Evolutionary conservation across 2,329 filamentous ascomycete species (phyloP).

Genomic region (Ustulina deusta): DNA sequence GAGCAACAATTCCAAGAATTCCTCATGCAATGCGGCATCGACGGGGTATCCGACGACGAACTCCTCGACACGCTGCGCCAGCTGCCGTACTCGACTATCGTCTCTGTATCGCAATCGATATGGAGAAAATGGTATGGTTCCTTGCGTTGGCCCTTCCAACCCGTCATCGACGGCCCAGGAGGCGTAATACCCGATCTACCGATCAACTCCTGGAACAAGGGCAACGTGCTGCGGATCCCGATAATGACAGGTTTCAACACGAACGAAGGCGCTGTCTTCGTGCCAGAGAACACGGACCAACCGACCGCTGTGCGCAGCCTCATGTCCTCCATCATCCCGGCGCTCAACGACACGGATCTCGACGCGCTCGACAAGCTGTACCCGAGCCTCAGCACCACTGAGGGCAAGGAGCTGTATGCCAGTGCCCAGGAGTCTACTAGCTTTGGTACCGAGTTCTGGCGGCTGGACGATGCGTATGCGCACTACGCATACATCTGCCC

Average conservation of each 20-base stretch:
- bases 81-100: constrained; percentile 55
- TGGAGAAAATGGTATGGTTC: constrained; percentile 58
- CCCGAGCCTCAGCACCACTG: constrained; percentile 65
- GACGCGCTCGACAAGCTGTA: constrained; percentile 69
- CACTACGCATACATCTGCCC: constrained; percentile 75
- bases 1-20: constrained; percentile 68
- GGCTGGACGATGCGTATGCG: constrained; percentile 70
- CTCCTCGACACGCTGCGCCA: constrained; percentile 65
- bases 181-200: constrained; percentile 69
- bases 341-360: constrained; percentile 64
- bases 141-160: constrained; percentile 75
- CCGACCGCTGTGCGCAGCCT: constrained; percentile 68
- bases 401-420: constrained; percentile 55
- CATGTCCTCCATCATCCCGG: constrained; percentile 71
- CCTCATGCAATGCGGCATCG: constrained; percentile 63
- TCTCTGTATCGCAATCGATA: constrained; percentile 57
- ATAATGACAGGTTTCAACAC: constrained; percentile 78
- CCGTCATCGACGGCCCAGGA: constrained; percentile 69
- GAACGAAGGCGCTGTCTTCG: constrained; percentile 76
- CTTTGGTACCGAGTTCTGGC: constrained; percentile 67
- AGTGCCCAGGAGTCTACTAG: constrained; percentile 50
- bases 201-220: constrained; percentile 67
- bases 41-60: constrained; percentile 58
- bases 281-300: constrained; percentile 62
- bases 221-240: constrained; percentile 66